Percentiles rank a stretch among this genome's conserved stretches.
Evolutionary conservation across 805 yeast genomes (phyloP).

Genomic region (Suhomyces sp.): DNA sequence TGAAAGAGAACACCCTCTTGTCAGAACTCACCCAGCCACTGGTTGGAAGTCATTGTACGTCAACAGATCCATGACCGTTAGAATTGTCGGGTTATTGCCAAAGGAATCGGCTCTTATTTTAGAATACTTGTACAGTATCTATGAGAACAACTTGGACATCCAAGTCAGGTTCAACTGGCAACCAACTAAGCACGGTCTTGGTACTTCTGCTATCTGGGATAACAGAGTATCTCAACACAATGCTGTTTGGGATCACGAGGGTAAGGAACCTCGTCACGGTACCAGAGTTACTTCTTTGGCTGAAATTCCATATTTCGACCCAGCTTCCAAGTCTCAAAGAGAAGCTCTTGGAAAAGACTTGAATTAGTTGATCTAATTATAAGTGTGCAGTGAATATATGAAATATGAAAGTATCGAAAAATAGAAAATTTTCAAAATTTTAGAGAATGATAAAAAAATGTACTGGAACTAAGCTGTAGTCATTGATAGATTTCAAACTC

Average conservation of each 20-base stretch:
- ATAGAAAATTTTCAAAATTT: no score
- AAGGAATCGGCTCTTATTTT: constrained; percentile 21
- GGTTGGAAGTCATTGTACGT: constrained; percentile 34
- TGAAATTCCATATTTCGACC: constrained; percentile 52
- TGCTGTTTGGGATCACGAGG: constrained; percentile 54
- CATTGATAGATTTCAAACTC: constrained; percentile 3
- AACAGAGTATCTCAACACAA: constrained; percentile 55
- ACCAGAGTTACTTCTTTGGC: constrained; percentile 52
- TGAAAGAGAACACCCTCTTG: constrained; percentile 31
- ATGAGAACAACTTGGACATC: constrained; percentile 19
- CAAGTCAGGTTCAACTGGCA: constrained; percentile 20
- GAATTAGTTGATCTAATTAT: constrained; percentile 13
- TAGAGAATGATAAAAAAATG: neutral
- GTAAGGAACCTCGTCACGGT: constrained; percentile 48
- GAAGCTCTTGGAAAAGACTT: constrained; percentile 45
- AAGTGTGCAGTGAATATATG: neutral
- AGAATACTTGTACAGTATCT: constrained; percentile 14
- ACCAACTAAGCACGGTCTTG: constrained; percentile 15
- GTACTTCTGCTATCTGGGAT: constrained; percentile 55
- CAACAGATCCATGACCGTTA: constrained; percentile 29
- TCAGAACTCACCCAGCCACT: constrained; percentile 35
- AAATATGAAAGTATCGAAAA: no score
- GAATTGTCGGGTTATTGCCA: constrained; percentile 30
- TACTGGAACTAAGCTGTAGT: neutral
- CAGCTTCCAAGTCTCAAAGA: constrained; percentile 51